These are phyloP conservation scores for Ogataea hybrid DNA, from an alignment of 1,139 yeast genomes.

Conservation along the genomic window DNA sequence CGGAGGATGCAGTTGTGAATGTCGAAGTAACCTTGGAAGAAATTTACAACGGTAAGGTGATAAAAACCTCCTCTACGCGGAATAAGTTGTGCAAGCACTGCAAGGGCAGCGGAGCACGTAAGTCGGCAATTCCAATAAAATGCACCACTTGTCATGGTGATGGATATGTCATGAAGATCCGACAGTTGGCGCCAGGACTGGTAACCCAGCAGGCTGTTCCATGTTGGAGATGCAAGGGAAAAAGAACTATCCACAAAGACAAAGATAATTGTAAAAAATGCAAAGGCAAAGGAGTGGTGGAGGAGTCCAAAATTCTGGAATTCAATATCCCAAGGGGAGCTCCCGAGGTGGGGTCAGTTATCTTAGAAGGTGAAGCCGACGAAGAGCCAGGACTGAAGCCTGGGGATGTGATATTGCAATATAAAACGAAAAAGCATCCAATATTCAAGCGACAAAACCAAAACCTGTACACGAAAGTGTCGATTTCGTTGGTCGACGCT, in stretches of 20 bases:
- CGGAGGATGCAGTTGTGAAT: slow-evolving; percentile 67
- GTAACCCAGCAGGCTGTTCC: slow-evolving; percentile 60
- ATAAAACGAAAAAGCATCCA: slow-evolving; percentile 33
- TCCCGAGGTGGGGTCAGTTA: slow-evolving; percentile 49
- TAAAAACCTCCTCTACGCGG: slow-evolving; percentile 73
- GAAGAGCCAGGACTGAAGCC: slow-evolving; percentile 70
- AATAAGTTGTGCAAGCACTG: slow-evolving; percentile 71
- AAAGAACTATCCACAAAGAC: slow-evolving; percentile 57
- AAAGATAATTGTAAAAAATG: slow-evolving; percentile 82
- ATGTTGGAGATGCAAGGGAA: slow-evolving; percentile 73
- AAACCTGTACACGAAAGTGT: slow-evolving; percentile 61
- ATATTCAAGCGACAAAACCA: slow-evolving; percentile 48
- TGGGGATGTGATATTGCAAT: slow-evolving; percentile 72
- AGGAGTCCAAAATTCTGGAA: slow-evolving; percentile 73
- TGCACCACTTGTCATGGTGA: slow-evolving; percentile 75
- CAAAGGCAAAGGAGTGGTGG: slow-evolving; percentile 57
- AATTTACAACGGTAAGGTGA: slow-evolving; percentile 74
- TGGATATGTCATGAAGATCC: slow-evolving; percentile 60
- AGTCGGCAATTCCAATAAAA: slow-evolving; percentile 47
- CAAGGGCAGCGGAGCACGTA: slow-evolving; percentile 70
- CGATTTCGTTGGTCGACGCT: slow-evolving; percentile 74
- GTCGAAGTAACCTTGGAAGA: slow-evolving; percentile 72
- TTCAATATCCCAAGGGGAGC: slow-evolving; percentile 78
- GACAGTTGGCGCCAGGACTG: slow-evolving; percentile 75
- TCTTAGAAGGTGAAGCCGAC: slow-evolving; percentile 72